Percentiles rank a stretch among this genome's conserved stretches.
phyloP scores from a whole-genome alignment of 768 basidiomycete species.

The Leccinum ochraceum region DNA sequence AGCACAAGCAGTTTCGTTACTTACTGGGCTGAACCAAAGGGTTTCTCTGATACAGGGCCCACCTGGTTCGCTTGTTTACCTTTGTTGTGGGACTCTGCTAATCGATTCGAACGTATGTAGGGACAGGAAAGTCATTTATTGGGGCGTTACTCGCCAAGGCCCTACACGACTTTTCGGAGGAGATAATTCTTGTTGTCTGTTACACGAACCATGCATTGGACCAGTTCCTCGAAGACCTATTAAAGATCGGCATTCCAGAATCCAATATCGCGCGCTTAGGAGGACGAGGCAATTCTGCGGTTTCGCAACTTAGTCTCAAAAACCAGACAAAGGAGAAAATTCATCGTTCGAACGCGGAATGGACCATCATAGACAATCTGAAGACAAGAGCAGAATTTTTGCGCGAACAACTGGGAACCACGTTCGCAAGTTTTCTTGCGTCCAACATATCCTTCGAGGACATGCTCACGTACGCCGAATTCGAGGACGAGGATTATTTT shows the following conservation, averaged over 20 bases:
- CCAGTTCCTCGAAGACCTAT: conserved; percentile 61
- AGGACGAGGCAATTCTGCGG: conserved; percentile 52
- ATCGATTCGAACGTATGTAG: conserved; percentile 31
- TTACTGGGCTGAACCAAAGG: conserved; percentile 54
- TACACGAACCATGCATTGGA: conserved; percentile 76
- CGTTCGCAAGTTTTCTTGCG: conserved; percentile 32
- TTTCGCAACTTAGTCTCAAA: conserved; percentile 46
- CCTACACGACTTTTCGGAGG: conserved; percentile 46
- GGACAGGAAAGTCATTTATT: conserved; percentile 74
- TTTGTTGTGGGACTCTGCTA: not conserved
- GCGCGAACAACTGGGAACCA: conserved; percentile 23
- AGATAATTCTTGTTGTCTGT: conserved; percentile 64
- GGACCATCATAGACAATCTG: conserved; percentile 42
- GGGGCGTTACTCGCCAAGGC: conserved; percentile 64
- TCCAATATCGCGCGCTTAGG: conserved; percentile 52
- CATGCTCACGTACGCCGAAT: conserved; percentile 51
- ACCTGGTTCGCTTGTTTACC: conserved; percentile 48
- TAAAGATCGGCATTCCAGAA: conserved; percentile 58
- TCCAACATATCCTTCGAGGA: conserved; percentile 26
- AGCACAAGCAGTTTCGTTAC: conserved; percentile 46
- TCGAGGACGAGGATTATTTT: conserved; percentile 46
- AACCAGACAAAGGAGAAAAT: conserved; percentile 35
- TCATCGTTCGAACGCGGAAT: conserved; percentile 36
- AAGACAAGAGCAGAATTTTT: conserved; percentile 25
- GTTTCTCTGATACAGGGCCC: conserved; percentile 72